These are phyloP conservation scores for Globisporangium echinulatum DNA, from an alignment of 352 stramenopile genomes.

Conservation along the genomic window DNA sequence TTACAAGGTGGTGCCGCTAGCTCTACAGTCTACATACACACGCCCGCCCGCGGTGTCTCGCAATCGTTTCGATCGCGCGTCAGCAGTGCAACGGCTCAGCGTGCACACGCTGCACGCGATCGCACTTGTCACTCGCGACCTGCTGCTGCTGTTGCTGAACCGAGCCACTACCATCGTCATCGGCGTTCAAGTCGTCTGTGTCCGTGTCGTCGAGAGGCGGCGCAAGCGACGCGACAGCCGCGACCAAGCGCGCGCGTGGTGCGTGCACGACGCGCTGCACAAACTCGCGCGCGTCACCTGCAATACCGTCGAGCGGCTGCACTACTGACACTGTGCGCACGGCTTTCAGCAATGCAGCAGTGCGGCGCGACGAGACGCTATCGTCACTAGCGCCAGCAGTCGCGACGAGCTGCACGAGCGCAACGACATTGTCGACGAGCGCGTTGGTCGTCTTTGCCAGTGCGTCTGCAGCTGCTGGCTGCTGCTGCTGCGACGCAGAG, in stretches of 20 bases:
- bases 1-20: background rate
- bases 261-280: background rate
- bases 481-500: too few species aligned
- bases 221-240: background rate
- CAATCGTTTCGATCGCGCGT: background rate
- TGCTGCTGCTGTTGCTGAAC: background rate
- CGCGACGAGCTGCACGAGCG: slow-evolving; percentile 1
- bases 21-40: background rate
- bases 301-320: background rate
- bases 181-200: background rate
- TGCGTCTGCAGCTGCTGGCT: background rate
- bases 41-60: background rate
- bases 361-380: background rate
- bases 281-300: background rate
- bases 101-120: too few species aligned
- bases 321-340: background rate
- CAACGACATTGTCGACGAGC: slow-evolving; percentile 4
- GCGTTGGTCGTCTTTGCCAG: background rate
- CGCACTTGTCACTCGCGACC: background rate
- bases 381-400: background rate
- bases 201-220: background rate
- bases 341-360: background rate
- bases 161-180: background rate
- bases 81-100: background rate
- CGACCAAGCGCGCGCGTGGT: background rate